Evolutionary conservation across 306 rosid genomes (phyloP).

Genomic region (Prunus fruticosa): DNA sequence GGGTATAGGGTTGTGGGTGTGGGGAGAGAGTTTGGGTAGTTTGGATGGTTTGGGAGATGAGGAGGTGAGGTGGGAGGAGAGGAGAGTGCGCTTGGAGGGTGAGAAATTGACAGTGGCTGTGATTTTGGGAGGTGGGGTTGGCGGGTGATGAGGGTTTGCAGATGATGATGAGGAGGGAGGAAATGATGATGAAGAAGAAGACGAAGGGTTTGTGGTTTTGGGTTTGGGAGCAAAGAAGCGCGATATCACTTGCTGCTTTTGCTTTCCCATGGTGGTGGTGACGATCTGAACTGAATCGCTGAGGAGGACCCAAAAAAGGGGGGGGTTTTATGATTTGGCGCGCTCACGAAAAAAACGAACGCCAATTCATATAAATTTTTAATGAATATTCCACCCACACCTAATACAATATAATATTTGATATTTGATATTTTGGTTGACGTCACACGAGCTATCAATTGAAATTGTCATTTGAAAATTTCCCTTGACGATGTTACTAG

Average conservation of each 20-base stretch:
- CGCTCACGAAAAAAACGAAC: slow-evolving; percentile 2
- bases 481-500: too few relatives aligned
- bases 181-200: slow-evolving; percentile 26
- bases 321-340: slow-evolving; percentile 39
- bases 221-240: slow-evolving; percentile 88
- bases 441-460: too few relatives aligned
- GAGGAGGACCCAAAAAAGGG: background rate
- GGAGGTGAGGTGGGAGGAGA: slow-evolving; percentile 45
- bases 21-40: slow-evolving; percentile 58
- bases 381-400: too few relatives aligned
- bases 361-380: too few relatives aligned
- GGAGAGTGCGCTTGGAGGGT: slow-evolving; percentile 68
- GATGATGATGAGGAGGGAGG: slow-evolving; percentile 23
- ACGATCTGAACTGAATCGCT: background rate
- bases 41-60: slow-evolving; percentile 41
- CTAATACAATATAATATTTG: too few relatives aligned
- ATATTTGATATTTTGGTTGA: too few relatives aligned
- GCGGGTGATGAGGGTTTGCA: slow-evolving; percentile 22
- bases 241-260: slow-evolving; percentile 81
- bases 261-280: slow-evolving; percentile 63
- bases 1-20: slow-evolving; percentile 45
- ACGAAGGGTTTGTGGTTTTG: slow-evolving; percentile 23
- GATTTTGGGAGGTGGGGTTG: slow-evolving; percentile 65
- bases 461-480: too few relatives aligned
- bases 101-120: slow-evolving; percentile 75